phyloP scores from a whole-genome alignment of 352 stramenopile genomes.

The Phytophthora citricola region DNA sequence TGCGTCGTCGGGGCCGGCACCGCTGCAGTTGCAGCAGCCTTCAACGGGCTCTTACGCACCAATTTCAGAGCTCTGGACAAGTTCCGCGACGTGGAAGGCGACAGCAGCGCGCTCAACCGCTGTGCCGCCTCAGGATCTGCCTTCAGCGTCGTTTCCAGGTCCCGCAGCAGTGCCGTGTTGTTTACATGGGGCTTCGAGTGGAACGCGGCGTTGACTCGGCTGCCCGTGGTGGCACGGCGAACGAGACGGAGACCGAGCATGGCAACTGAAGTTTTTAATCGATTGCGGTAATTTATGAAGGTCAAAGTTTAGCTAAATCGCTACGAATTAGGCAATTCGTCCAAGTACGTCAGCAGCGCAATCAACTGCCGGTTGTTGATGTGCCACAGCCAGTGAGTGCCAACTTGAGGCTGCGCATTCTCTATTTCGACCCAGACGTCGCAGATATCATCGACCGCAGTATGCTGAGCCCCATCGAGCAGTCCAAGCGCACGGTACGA shows the following conservation, averaged over 20 bases:
- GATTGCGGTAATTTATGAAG: too few relatives aligned
- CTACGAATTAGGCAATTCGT: slow-evolving; percentile 6
- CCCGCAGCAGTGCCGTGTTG: slow-evolving; percentile 34
- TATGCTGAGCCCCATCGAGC: slow-evolving; percentile 66
- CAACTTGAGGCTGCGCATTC: slow-evolving; percentile 19
- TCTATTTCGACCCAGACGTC: background rate
- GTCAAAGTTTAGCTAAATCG: slow-evolving; percentile 10
- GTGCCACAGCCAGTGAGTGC: slow-evolving; percentile 25
- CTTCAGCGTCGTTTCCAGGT: slow-evolving; percentile 47
- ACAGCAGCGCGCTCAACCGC: slow-evolving; percentile 51
- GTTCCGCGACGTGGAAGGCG: slow-evolving; percentile 56
- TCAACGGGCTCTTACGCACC: slow-evolving; percentile 14
- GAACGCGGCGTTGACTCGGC: slow-evolving; percentile 16
- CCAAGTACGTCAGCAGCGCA: slow-evolving; percentile 23
- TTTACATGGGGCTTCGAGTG: slow-evolving; percentile 32
- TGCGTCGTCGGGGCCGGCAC: slow-evolving; percentile 42
- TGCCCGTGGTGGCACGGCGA: background rate
- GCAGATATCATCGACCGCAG: slow-evolving; percentile 6
- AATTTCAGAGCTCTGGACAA: slow-evolving; percentile 53
- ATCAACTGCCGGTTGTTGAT: slow-evolving; percentile 22
- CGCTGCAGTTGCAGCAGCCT: background rate
- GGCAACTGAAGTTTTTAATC: slow-evolving; percentile 9
- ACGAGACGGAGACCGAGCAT: slow-evolving; percentile 23
- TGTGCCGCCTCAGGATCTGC: slow-evolving; percentile 39
- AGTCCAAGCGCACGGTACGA: slow-evolving; percentile 75